phyloP scores from a whole-genome alignment of 2,329 filamentous ascomycete species.

The Epichloe hybrida region DNA sequence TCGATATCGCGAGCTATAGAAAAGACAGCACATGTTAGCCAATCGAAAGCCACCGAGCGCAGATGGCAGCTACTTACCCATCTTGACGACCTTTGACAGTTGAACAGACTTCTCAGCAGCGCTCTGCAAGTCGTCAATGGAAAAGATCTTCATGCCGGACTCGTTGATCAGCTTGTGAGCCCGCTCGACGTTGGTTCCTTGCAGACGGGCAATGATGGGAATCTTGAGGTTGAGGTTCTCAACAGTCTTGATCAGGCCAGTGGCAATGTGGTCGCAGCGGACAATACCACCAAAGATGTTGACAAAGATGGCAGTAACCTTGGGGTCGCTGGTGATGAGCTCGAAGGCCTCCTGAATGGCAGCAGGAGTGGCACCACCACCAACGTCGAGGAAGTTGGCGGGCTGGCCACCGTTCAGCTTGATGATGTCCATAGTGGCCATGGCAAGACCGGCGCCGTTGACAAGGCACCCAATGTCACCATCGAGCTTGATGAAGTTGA shows the following conservation, averaged over 20 bases:
- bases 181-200: slow-evolving; percentile 96
- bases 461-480: slow-evolving; percentile 98
- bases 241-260: slow-evolving; percentile 89
- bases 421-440: slow-evolving; percentile 99
- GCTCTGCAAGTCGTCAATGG: slow-evolving; percentile 92
- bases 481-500: slow-evolving; percentile 99
- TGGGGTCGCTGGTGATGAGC: slow-evolving; percentile 95
- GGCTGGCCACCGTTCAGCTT: slow-evolving; percentile 95
- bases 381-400: slow-evolving; percentile 98
- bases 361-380: slow-evolving; percentile 89
- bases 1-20: slow-evolving; percentile 76
- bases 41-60: neutral
- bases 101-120: slow-evolving; percentile 97
- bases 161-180: slow-evolving; percentile 92
- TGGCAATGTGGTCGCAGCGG: slow-evolving; percentile 91
- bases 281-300: slow-evolving; percentile 99
- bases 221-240: slow-evolving; percentile 91
- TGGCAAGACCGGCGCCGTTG: slow-evolving; percentile 96
- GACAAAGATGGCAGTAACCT: slow-evolving; percentile 98
- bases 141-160: slow-evolving; percentile 98
- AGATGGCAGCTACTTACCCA: slow-evolving; percentile 48
- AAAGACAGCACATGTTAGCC: slow-evolving; percentile 9
- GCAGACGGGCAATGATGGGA: slow-evolving; percentile 90
- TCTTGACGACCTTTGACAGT: slow-evolving; percentile 98
- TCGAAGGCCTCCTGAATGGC: slow-evolving; percentile 97